Evolutionary conservation across 495 filamentous ascomycete genomes (phyloP), one percentile per base, ranked within the genome.

Genomic region (Lentithecium fluviatile): DNA sequence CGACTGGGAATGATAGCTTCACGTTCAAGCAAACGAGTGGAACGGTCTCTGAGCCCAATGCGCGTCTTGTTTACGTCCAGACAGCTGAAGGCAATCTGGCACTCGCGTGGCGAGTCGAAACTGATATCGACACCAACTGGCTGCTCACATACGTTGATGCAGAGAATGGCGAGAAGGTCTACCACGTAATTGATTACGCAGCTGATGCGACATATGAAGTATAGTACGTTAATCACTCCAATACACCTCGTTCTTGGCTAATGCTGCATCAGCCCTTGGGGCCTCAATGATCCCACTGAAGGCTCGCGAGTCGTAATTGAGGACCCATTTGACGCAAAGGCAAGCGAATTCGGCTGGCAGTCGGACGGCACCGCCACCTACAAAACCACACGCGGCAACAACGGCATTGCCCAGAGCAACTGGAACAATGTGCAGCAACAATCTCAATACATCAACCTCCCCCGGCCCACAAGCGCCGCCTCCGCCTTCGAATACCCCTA

Each of bases 81-180:
- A 75, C 72, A 51, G 60, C 70, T n/a, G 70, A 75, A 15, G 73
- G 72, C 10, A 70, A 59, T 15, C 66, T 81, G 5, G 72, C 71
- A 17, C 69, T 80, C 20, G 72, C 77, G 0, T 81, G 79, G 79
- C 74, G 76, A 53, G 66, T 81, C 6, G 77, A 80, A 69, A 80
- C 79, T 0, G 78, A 81, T 47, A 60, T 80, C 32, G 51, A 75
- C 29, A 72, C 73, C 60, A 80, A 80, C 69, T 81, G 77, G 76
- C 73, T 81, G 23, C 56, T 81, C 45, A 75, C 76, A 12, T 81
- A 80, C 61, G 73, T 77, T 51, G 76, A 80, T 46, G 78, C 78
- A 8, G 64, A 59, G 8, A 66, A 69, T 38, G 74, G 70, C 20
- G 64, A 72, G n/a, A 59, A 75, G 32, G 60, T 81, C 25, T 68